These are phyloP conservation scores for Spinacia oleracea DNA, from an alignment of 179 eudicot genomes.

Conservation along the genomic window DNA sequence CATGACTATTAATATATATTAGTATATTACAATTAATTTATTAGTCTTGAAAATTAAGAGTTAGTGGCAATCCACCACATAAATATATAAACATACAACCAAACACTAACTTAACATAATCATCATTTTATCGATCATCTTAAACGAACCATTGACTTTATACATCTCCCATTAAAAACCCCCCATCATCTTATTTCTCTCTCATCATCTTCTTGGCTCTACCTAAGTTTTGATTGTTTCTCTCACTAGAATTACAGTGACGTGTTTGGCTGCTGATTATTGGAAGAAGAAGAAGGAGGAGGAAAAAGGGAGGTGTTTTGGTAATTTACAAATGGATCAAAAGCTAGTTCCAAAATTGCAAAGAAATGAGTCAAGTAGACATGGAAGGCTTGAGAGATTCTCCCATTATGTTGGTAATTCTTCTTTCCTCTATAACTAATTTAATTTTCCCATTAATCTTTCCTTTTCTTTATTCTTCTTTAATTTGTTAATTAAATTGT, in stretches of 20 bases:
- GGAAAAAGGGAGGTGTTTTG: not conserved
- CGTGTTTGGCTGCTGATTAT: conserved; percentile 1
- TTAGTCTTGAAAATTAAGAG: not conserved
- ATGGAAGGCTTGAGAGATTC: conserved; percentile 61
- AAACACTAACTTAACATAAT: not conserved
- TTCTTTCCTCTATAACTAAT: not conserved
- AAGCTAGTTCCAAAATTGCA: conserved; percentile 43
- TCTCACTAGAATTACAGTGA: not conserved
- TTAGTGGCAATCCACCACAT: conserved; percentile 19
- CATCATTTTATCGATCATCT: not conserved
- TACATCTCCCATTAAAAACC: too few species aligned
- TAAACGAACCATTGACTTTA: conserved; percentile 10
- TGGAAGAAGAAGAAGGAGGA: not conserved
- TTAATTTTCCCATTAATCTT: not conserved
- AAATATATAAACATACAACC: not conserved
- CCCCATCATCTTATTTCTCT: not conserved
- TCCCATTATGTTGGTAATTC: conserved; percentile 71
- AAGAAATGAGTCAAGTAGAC: conserved; percentile 53
- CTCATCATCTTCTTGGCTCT: not conserved
- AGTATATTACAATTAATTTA: not conserved
- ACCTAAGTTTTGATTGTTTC: not conserved
- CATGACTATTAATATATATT: not conserved
- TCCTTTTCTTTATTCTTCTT: not conserved
- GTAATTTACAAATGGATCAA: conserved; percentile 25
- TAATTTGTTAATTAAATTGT: not conserved